Conservation (phyloP, 2,329 filamentous ascomycete species). For the Erysiphe pulchra region DNA sequence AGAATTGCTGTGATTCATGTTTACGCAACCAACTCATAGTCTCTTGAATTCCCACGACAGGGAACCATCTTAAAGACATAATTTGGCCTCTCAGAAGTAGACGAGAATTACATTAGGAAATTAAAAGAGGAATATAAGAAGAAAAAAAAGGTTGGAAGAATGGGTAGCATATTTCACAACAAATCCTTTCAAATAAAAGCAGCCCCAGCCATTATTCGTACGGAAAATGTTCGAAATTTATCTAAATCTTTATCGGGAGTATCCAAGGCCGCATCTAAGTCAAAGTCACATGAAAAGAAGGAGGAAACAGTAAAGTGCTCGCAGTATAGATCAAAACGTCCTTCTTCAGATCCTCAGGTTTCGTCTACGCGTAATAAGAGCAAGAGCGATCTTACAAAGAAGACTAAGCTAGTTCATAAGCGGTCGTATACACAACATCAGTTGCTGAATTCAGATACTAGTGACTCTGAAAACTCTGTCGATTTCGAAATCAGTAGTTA, state of each 20-base stretch:
- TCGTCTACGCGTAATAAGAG: conserved; percentile 1
- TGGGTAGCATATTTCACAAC: conserved; percentile 1
- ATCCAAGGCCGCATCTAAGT: conserved; percentile 2
- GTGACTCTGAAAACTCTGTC: conserved; percentile 2
- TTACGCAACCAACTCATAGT: too few species aligned
- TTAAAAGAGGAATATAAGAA: too few species aligned
- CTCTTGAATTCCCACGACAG: too few species aligned
- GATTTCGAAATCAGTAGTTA: conserved; percentile 1
- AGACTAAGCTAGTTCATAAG: conserved; percentile 5
- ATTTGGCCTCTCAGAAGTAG: too few species aligned
- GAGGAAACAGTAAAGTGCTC: neutral
- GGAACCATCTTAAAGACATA: too few species aligned
- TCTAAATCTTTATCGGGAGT: conserved; percentile 3
- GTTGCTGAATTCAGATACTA: conserved; percentile 4
- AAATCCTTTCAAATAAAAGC: conserved; percentile 4
- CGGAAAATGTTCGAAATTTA: conserved; percentile 1
- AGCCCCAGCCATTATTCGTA: conserved; percentile 3
- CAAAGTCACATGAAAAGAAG: neutral
- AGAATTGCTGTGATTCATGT: too few species aligned
- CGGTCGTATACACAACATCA: conserved; percentile 5
- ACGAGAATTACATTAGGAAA: too few species aligned
- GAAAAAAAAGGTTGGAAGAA: neutral
- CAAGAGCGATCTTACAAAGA: conserved; percentile 2
- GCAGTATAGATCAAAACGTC: neutral
- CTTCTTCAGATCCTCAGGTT: conserved; percentile 1